These are phyloP conservation scores for Trichoderma koningiopsis DNA, from an alignment of 2,329 filamentous ascomycete species.

Conservation along the genomic window DNA sequence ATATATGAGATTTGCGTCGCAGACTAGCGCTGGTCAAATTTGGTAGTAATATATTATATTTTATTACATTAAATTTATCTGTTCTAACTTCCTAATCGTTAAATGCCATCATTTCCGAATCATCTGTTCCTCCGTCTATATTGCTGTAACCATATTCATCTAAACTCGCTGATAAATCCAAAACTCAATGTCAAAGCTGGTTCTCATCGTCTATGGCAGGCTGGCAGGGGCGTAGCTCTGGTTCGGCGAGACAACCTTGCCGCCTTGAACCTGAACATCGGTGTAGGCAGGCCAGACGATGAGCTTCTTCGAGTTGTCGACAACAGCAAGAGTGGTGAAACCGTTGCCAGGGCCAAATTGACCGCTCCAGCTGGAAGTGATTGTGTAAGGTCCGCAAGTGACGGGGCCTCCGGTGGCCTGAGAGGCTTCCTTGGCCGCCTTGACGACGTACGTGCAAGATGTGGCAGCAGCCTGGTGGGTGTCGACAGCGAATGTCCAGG, in stretches of 20 bases:
- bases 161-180: neutral
- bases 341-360: slow-evolving; percentile 55
- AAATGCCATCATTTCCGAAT: neutral
- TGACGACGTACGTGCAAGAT: slow-evolving; percentile 44
- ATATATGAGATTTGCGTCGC: neutral
- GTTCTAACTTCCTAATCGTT: neutral
- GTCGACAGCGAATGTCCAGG: slow-evolving; percentile 49
- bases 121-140: neutral
- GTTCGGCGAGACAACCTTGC: slow-evolving; percentile 51
- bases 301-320: slow-evolving; percentile 45
- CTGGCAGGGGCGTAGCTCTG: slow-evolving; percentile 45
- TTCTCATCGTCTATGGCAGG: slow-evolving; percentile 12
- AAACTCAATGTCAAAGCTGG: neutral
- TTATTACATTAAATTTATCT: neutral
- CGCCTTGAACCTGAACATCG: slow-evolving; percentile 51
- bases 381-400: slow-evolving; percentile 52
- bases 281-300: slow-evolving; percentile 58
- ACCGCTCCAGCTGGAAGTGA: slow-evolving; percentile 58
- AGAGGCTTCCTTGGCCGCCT: slow-evolving; percentile 39
- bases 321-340: slow-evolving; percentile 57
- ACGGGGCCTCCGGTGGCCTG: slow-evolving; percentile 44
- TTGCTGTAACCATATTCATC: neutral
- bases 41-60: neutral
- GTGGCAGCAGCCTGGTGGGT: slow-evolving; percentile 39
- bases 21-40: neutral